Percentiles rank a stretch among this genome's conserved stretches.
phyloP scores from a whole-genome alignment of 2,329 filamentous ascomycete genomes.

The Ophiostoma triangulosporum region DNA sequence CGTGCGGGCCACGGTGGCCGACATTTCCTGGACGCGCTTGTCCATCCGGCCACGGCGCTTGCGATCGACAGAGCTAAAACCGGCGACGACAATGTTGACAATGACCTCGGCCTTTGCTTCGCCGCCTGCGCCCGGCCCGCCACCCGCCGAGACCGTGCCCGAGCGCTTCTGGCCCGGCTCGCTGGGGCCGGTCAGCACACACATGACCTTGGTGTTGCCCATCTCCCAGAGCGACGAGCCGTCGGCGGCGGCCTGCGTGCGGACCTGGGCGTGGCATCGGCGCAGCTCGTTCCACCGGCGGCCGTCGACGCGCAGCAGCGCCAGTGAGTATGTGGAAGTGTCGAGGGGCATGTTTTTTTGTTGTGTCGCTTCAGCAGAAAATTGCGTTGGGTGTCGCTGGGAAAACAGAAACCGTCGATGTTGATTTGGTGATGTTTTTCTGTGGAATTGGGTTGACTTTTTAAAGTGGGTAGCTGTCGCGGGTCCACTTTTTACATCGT shows the following conservation, averaged over 20 bases:
- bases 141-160: conserved; percentile 10
- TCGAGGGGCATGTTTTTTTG: conserved; percentile 89
- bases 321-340: conserved; percentile 80
- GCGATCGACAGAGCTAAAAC: conserved; percentile 77
- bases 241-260: conserved; percentile 82
- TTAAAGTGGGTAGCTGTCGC: too few relatives aligned
- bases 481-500: too few relatives aligned
- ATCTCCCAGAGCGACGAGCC: conserved; percentile 90
- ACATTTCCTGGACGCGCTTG: conserved; percentile 73
- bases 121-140: conserved; percentile 18
- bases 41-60: conserved; percentile 63
- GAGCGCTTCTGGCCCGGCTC: conserved; percentile 40
- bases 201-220: conserved; percentile 95
- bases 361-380: too few relatives aligned
- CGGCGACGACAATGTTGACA: conserved; percentile 74
- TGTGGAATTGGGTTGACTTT: too few relatives aligned
- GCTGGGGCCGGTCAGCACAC: conserved; percentile 73
- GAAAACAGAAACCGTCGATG: too few relatives aligned
- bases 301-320: conserved; percentile 68
- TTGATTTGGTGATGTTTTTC: background rate
- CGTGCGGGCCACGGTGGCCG: conserved; percentile 63
- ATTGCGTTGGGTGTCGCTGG: background rate
- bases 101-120: conserved; percentile 51
- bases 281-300: conserved; percentile 96
- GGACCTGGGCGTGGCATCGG: conserved; percentile 75